phyloP scores from a whole-genome alignment of 192 early-diverging fungal genomes.

The Gaertneriomyces semiglobifer region DNA sequence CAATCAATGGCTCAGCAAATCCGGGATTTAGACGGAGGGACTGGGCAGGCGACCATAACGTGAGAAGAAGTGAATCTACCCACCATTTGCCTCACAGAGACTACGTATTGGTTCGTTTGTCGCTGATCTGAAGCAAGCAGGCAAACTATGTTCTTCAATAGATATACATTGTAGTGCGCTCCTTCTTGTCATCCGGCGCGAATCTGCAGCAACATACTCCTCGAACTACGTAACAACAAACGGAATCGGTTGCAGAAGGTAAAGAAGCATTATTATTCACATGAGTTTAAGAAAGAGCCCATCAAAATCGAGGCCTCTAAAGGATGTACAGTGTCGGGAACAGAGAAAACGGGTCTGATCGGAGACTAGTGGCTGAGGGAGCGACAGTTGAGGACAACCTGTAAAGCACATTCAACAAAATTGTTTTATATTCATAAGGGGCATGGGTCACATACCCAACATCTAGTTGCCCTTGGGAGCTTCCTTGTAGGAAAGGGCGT shows the following conservation, averaged over 20 bases:
- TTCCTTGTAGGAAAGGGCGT: conserved; percentile 76
- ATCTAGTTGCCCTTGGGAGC: conserved; percentile 48
- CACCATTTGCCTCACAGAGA: background rate
- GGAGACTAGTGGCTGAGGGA: too few species aligned
- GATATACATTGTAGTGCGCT: too few species aligned
- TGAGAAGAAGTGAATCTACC: background rate
- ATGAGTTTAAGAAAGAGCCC: too few species aligned
- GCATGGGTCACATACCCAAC: conserved; percentile 1
- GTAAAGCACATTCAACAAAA: conserved; percentile 3
- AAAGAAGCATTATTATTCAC: too few species aligned
- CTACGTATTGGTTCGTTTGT: background rate
- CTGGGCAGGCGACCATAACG: background rate
- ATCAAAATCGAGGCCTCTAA: too few species aligned
- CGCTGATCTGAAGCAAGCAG: background rate
- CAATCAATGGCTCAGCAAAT: conserved; percentile 12
- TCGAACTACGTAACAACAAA: too few species aligned
- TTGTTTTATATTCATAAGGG: conserved; percentile 8
- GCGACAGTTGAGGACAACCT: conserved; percentile 7
- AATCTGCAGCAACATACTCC: too few species aligned
- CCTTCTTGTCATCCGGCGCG: too few species aligned
- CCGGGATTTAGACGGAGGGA: background rate
- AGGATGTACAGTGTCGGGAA: too few species aligned
- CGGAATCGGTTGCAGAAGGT: too few species aligned
- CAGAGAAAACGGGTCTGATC: too few species aligned
- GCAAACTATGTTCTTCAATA: too few species aligned